Base-by-base conservation (phyloP, 768 basidiomycete species). In the Rhizopogon sp. region DNA sequence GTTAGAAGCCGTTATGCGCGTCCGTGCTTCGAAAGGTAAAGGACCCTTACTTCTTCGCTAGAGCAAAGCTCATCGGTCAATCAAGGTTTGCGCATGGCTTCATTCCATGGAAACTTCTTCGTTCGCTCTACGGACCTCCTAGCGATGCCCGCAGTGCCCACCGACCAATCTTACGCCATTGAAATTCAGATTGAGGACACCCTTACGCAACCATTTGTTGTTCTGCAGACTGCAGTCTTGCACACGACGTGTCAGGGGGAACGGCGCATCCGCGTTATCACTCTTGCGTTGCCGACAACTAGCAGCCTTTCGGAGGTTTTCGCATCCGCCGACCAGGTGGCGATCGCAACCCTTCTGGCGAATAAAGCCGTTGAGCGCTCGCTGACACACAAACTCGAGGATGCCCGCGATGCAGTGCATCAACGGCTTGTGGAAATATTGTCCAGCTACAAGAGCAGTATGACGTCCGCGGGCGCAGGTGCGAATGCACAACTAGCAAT, bases 101-200 rank as follows among this genome's bases (percentile, higher is more conserved):
- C 92, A 1, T 98, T 96, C 89, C 93, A 98, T 63, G 96, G 96
- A 58, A 98, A 98, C 76, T 97, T 98, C 78, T 98, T 98, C 67
- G 93, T 97, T 54, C 87, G 96, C 51, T 97, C 94, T 22, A 98
- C 96, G 20, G 96, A 98, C 72, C 81, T 98, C 5, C 81, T 98
- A 37, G 93, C 96, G 3, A 90, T 98, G 81, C 94, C 96, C 2
- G 88, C 93, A 7, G 95, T 98, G n/a, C 93, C 96, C 14, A 85
- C 90, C 63, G 94, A 98, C 64, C 91, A 97, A 69, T 93, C 90
- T 16, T 98, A 98, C 68, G 88, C 88, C 10, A 95, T 98, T 64
- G 96, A 98, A 69, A 78, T 98, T 10, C 89, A 95, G 67, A 91
- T 98, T 58, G 96, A 98, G 68, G 96, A 98, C 69, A 88, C 89